phyloP scores from a whole-genome alignment of 441 rosid genomes.

The Croton setiger region DNA sequence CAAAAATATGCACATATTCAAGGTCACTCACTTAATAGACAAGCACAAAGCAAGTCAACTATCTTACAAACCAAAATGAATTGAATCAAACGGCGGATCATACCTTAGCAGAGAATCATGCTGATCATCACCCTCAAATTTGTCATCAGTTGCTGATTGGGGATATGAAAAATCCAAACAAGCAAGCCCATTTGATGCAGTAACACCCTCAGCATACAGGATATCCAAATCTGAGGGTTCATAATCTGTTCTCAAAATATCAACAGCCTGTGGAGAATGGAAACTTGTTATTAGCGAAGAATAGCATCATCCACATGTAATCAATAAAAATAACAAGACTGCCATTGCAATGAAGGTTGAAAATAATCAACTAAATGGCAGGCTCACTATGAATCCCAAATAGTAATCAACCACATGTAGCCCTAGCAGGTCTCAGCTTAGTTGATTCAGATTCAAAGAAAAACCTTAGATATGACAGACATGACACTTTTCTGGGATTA shows the following conservation, averaged over 20 bases:
- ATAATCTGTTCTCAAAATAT: slow-evolving; percentile 70
- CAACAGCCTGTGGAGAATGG: slow-evolving; percentile 58
- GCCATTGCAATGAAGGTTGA: slow-evolving; percentile 7
- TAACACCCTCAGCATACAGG: slow-evolving; percentile 90
- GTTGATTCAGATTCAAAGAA: not conserved
- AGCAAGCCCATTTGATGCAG: slow-evolving; percentile 94
- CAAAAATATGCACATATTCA: not conserved
- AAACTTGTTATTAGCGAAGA: slow-evolving; percentile 6
- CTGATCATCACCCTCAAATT: slow-evolving; percentile 59
- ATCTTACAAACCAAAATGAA: slow-evolving; percentile 4
- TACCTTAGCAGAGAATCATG: slow-evolving; percentile 75
- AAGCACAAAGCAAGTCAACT: not conserved
- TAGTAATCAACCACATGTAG: not conserved
- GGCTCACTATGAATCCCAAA: not conserved
- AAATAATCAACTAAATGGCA: not conserved
- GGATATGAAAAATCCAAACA: slow-evolving; percentile 89
- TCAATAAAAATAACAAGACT: slow-evolving; percentile 2
- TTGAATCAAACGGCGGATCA: slow-evolving; percentile 19
- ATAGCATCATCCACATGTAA: not conserved
- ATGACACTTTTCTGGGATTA: not conserved
- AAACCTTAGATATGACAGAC: not conserved
- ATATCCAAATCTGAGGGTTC: slow-evolving; percentile 95
- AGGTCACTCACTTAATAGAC: not conserved
- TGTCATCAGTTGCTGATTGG: slow-evolving; percentile 52
- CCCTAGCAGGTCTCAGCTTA: slow-evolving; percentile 1